Evolutionary conservation across 1,284 basidiomycete species (phyloP), one percentile per base, ranked within the genome.

Genomic region (Cystobasidium pallidum): DNA sequence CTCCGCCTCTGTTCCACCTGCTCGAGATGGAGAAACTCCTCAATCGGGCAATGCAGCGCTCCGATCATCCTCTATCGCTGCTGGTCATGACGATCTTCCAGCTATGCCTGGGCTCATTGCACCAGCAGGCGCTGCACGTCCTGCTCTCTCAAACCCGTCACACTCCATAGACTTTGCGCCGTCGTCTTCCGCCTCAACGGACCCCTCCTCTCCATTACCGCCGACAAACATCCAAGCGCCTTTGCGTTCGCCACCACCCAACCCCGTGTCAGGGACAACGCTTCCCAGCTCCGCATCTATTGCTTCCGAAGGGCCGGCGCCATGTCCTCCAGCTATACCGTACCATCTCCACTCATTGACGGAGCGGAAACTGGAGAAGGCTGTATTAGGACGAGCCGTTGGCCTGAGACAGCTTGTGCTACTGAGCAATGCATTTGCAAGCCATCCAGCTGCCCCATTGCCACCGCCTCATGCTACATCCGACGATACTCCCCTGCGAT

Each of bases 331-430:
- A 45, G 30, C 54, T n/a, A n/a, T n/a, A 10, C 54, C 54, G 4
- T 32, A 34, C 15, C 62, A 64, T 34, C 26, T 73, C 13, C 58
- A 49, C 26, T 39, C 32, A 24, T 24, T 68, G 64, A 73, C 72
- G 21, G 57, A 62, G 39, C 32, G 54, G n/a, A 73, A 73, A 49
- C 72, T 73, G 17, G 72, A 67, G 59, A 67, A 66, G 34, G 72
- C 65, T 34, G 57, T 57, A 32, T 54, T 72, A 41, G 62, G 54
- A 19, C 30, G 51, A 17, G 62, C 62, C 24, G 58, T 73, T 41
- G 65, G 67, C 19, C 57, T 73, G 13, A 55, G 72, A 19, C 72
- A 73, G 36, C 55, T 73, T 47, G 72, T 73, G 26, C 72, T 73
- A 2, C 55, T 73, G 21, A 62, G 64, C 72, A 73, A 73, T 61